Conservation (phyloP, 208 protist species). For the Lotmaria passim region DNA sequence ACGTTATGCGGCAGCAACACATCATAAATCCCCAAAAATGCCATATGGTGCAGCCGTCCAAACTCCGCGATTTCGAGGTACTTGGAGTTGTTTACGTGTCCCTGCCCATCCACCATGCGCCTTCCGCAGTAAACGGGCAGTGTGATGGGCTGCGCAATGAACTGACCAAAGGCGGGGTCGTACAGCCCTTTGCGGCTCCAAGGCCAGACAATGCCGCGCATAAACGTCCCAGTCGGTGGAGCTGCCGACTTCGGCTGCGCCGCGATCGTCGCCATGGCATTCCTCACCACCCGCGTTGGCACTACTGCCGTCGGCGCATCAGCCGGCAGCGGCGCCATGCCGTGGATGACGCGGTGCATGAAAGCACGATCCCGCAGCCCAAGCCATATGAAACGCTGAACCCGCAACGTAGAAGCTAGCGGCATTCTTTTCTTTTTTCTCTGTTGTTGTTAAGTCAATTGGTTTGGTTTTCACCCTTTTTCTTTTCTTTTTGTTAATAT, state of each 20-base stretch:
- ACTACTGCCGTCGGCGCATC: conserved; percentile 8
- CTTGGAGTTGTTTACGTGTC: conserved; percentile 73
- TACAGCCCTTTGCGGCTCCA: conserved; percentile 9
- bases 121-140: conserved; percentile 46
- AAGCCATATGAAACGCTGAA: conserved; percentile 25
- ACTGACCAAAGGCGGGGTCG: conserved; percentile 15
- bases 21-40: conserved; percentile 26
- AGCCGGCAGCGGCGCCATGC: conserved; percentile 5
- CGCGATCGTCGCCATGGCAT: conserved; percentile 3
- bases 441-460: background rate
- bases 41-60: conserved; percentile 50
- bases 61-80: conserved; percentile 77
- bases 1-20: conserved; percentile 13
- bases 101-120: conserved; percentile 58
- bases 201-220: conserved; percentile 15
- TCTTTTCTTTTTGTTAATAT: background rate
- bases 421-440: conserved; percentile 4
- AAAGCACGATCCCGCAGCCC: conserved; percentile 21
- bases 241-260: background rate
- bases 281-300: conserved; percentile 4
- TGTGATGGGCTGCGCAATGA: conserved; percentile 26
- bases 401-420: conserved; percentile 15
- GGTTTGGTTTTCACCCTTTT: background rate
- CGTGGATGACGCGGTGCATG: conserved; percentile 20
- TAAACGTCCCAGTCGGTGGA: background rate